Evolutionary conservation across 441 rosid species (phyloP).

Genomic region (Biscutella laevigata): DNA sequence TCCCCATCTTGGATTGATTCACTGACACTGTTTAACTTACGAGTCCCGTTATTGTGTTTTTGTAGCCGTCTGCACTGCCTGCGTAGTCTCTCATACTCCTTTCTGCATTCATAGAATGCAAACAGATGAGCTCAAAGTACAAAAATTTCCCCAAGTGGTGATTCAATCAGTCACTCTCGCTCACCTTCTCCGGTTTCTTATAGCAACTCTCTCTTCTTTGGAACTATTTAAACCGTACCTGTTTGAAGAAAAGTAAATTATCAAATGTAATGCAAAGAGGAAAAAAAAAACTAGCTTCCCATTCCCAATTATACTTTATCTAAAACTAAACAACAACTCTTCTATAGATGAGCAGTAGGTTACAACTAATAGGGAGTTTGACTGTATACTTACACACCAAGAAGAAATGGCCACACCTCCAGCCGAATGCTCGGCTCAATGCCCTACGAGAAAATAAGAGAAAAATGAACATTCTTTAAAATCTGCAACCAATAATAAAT

Average conservation of each 20-base stretch:
- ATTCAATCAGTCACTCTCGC: not conserved
- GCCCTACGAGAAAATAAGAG: constrained; percentile 43
- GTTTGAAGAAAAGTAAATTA: not conserved
- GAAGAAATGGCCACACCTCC: constrained; percentile 96
- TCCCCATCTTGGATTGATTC: constrained; percentile 26
- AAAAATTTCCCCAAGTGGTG: not conserved
- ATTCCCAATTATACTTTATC: not conserved
- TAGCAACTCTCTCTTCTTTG: constrained; percentile 53
- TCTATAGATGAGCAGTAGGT: not conserved
- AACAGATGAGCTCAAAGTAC: constrained; percentile 1
- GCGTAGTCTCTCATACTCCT: constrained; percentile 75
- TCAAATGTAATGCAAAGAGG: not conserved
- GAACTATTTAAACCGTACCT: constrained; percentile 52
- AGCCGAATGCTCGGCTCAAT: constrained; percentile 74
- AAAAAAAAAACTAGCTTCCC: not conserved
- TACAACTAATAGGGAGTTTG: not conserved
- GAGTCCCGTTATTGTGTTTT: constrained; percentile 30
- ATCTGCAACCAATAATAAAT: not conserved
- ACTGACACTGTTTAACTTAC: constrained; percentile 27
- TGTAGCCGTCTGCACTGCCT: constrained; percentile 46
- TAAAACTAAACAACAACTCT: not conserved
- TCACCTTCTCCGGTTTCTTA: constrained; percentile 68
- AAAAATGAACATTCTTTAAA: constrained; percentile 11
- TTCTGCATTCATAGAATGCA: constrained; percentile 38
- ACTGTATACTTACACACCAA: constrained; percentile 67